A percentile compares a stretch with the other conserved stretches of the same genome.
Conservation (phyloP, 139 green algal genomes). For the Auxenochlorella pyrenoidosa region DNA sequence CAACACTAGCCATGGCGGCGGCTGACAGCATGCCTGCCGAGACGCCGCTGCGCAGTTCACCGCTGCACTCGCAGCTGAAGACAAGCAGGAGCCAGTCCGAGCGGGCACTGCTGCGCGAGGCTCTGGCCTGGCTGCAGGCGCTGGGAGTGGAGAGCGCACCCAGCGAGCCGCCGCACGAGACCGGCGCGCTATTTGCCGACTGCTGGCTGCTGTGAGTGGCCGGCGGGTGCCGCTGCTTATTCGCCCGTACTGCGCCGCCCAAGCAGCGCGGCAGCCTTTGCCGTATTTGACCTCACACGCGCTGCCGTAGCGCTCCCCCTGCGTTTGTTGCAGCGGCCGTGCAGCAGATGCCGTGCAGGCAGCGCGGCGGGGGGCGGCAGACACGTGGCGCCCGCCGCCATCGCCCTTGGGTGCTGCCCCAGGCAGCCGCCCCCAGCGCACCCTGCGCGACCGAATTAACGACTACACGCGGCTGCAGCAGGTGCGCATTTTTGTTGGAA, state of each 20-base stretch:
- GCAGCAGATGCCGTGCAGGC: slow-evolving; percentile 14
- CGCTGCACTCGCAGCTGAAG: neutral
- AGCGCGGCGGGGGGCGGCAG: neutral
- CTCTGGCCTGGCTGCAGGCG: neutral
- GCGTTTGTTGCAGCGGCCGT: neutral
- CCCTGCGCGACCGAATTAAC: neutral
- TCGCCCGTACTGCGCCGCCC: neutral
- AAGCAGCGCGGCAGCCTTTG: neutral
- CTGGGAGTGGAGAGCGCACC: neutral
- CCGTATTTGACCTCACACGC: no score
- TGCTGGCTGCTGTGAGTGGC: slow-evolving; percentile 12
- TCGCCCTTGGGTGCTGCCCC: neutral
- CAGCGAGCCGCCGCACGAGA: no score
- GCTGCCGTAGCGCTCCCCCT: neutral
- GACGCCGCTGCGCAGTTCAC: no score
- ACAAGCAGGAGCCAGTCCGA: neutral
- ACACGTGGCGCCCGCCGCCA: neutral
- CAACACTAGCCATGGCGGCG: no score
- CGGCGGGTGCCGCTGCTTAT: neutral
- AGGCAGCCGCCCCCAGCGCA: neutral
- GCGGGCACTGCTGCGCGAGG: neutral
- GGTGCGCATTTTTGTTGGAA: neutral
- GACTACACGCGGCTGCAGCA: neutral
- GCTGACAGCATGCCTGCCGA: no score
- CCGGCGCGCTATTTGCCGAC: neutral